phyloP scores from a whole-genome alignment of 108 stramenopile species.

The Mediolabrus comicus region DNA sequence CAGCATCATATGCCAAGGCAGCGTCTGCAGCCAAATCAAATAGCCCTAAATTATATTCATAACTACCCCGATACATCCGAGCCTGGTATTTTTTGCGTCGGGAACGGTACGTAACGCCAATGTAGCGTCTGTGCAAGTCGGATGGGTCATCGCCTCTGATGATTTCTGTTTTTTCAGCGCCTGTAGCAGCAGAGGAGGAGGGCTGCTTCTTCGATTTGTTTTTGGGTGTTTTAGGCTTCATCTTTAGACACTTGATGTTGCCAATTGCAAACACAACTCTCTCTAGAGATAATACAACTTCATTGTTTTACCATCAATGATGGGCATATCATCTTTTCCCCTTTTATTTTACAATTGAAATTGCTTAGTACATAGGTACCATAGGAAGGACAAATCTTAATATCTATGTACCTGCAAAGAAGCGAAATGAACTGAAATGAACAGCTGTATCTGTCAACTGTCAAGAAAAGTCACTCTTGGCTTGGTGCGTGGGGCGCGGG shows the following conservation, averaged over 20 bases:
- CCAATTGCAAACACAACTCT: too few relatives aligned
- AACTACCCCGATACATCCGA: conserved; percentile 32
- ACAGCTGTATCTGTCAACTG: too few relatives aligned
- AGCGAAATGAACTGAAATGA: too few relatives aligned
- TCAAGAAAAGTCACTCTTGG: too few relatives aligned
- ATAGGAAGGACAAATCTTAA: too few relatives aligned
- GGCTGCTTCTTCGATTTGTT: neutral
- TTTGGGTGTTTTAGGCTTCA: neutral
- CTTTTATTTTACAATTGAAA: too few relatives aligned
- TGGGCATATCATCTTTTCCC: too few relatives aligned
- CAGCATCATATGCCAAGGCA: conserved; percentile 27
- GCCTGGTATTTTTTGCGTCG: conserved; percentile 25
- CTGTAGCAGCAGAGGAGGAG: neutral
- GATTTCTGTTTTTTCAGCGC: neutral
- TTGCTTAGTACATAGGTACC: too few relatives aligned
- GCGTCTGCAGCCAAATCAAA: conserved; percentile 35
- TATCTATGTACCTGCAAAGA: too few relatives aligned
- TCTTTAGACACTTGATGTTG: neutral
- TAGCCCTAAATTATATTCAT: conserved; percentile 35
- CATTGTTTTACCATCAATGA: too few relatives aligned
- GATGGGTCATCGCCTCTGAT: neutral
- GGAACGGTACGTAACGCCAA: conserved; percentile 26
- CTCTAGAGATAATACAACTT: too few relatives aligned
- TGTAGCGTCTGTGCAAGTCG: conserved; percentile 4
- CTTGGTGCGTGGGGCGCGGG: too few relatives aligned